A percentile compares a stretch with the other conserved stretches of the same genome.
Evolutionary conservation across 176 grass and related monocot species (phyloP).

Genomic region (Secale cereale): DNA sequence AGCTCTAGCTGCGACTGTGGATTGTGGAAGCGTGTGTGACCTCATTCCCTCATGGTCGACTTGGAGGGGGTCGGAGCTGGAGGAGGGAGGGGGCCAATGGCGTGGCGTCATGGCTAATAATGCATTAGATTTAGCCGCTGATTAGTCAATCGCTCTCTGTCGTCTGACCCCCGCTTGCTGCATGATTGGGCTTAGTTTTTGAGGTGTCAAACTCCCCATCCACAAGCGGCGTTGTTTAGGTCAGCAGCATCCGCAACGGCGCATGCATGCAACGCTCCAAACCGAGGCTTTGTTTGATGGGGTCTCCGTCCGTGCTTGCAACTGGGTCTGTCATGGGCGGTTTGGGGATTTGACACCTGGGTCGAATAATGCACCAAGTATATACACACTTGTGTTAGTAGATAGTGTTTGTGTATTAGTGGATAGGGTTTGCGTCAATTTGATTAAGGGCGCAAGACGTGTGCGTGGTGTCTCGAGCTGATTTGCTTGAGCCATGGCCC

Average conservation of each 20-base stretch:
- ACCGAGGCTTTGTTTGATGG: conserved; percentile 3
- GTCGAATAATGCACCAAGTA: background rate
- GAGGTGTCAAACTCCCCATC: conserved; percentile 25
- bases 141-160: background rate
- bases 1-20: background rate
- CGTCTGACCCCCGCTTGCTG: conserved; percentile 1
- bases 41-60: conserved; percentile 7
- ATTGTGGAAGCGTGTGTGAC: conserved; percentile 7
- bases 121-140: conserved; percentile 31
- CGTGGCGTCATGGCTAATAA: conserved; percentile 37
- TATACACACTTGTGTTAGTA: background rate
- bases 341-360: background rate
- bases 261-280: conserved; percentile 12
- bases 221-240: conserved; percentile 27
- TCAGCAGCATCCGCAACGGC: background rate
- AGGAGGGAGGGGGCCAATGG: conserved; percentile 6
- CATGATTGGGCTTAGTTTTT: conserved; percentile 28
- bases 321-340: background rate
- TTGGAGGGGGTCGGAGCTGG: background rate
- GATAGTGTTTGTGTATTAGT: conserved; percentile 15
- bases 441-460: background rate
- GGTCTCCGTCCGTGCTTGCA: background rate
- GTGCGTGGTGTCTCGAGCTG: background rate
- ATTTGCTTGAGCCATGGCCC: conserved; percentile 15
- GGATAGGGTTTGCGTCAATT: background rate